Percentiles rank a stretch among this genome's conserved stretches.
These are phyloP conservation scores for Angomonas deanei DNA, from an alignment of 208 protist species.

Conservation along the genomic window DNA sequence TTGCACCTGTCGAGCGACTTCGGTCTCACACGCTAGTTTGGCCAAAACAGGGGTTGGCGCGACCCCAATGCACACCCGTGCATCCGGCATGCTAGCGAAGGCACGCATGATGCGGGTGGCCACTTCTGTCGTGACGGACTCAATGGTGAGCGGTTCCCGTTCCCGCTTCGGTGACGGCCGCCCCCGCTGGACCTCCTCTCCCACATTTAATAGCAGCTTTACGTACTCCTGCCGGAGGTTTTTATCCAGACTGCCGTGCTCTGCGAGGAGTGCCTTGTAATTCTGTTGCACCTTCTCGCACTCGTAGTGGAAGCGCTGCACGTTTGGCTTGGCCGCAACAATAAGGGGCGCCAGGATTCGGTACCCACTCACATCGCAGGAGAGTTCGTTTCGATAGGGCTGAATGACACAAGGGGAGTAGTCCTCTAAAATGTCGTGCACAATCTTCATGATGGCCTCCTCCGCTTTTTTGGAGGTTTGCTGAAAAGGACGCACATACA, in stretches of 20 bases:
- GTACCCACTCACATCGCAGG: slow-evolving; percentile 54
- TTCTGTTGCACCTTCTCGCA: slow-evolving; percentile 5
- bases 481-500: too few relatives aligned
- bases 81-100: too few relatives aligned
- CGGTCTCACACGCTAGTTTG: slow-evolving; percentile 78
- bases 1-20: slow-evolving; percentile 13
- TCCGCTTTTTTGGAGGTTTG: slow-evolving; percentile 7
- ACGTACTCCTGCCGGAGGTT: not conserved
- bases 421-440: slow-evolving; percentile 26
- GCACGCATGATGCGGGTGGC: not conserved
- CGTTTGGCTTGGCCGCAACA: slow-evolving; percentile 15
- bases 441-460: slow-evolving; percentile 3
- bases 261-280: not conserved
- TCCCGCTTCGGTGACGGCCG: not conserved
- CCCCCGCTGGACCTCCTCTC: not conserved
- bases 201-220: not conserved
- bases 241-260: not conserved
- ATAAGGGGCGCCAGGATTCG: slow-evolving; percentile 24
- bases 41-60: slow-evolving; percentile 55
- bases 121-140: not conserved
- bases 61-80: slow-evolving; percentile 61
- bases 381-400: slow-evolving; percentile 35
- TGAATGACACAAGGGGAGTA: slow-evolving; percentile 28
- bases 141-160: not conserved
- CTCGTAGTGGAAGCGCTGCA: slow-evolving; percentile 29